Conservation (phyloP, 768 basidiomycete species). For the Austroboletus eburneus region DNA sequence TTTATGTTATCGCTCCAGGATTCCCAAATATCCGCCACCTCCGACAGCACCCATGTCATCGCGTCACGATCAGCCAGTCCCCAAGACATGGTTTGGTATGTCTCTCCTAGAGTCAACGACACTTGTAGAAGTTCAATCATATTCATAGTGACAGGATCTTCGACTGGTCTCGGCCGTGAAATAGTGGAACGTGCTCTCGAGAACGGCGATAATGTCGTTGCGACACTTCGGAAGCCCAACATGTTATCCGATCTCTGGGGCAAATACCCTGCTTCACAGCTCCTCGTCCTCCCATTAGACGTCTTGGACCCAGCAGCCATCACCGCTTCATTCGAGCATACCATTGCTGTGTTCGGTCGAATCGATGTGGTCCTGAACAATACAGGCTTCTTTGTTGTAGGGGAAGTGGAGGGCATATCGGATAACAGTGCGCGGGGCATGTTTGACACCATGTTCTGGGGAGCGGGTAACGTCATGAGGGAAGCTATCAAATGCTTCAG, state of each 20-base stretch:
- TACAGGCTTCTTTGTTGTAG: slow-evolving; percentile 32
- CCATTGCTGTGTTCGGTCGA: slow-evolving; percentile 33
- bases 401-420: slow-evolving; percentile 79
- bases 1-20: background rate
- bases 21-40: background rate
- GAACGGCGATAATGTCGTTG: slow-evolving; percentile 39
- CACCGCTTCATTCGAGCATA: slow-evolving; percentile 32
- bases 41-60: background rate
- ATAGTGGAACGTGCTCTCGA: slow-evolving; percentile 33
- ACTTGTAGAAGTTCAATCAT: background rate
- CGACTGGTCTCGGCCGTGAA: slow-evolving; percentile 37
- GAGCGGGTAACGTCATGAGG: slow-evolving; percentile 28
- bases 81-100: slow-evolving; percentile 25
- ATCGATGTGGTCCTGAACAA: slow-evolving; percentile 47
- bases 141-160: slow-evolving; percentile 38
- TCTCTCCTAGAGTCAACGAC: background rate
- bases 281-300: slow-evolving; percentile 41
- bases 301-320: slow-evolving; percentile 34
- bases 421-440: slow-evolving; percentile 68
- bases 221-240: slow-evolving; percentile 41
- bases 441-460: slow-evolving; percentile 38
- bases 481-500: slow-evolving; percentile 35
- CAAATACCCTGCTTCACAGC: slow-evolving; percentile 29
- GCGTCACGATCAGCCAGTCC: background rate
- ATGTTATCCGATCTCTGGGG: slow-evolving; percentile 29